Conservation (phyloP, 495 filamentous ascomycete genomes). For the Viridothelium virens region DNA sequence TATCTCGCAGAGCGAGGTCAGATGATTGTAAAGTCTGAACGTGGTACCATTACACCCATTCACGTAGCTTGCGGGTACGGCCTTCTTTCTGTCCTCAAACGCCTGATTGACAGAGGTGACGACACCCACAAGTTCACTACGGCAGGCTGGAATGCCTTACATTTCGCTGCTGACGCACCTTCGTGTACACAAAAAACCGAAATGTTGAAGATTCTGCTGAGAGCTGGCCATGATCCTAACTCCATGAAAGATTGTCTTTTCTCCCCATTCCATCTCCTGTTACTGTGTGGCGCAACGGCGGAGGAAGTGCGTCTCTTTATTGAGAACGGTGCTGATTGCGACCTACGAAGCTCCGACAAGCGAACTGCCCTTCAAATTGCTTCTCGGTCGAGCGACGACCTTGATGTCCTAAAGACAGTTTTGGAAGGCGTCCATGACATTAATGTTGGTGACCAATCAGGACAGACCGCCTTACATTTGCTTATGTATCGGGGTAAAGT, state of each 20-base stretch:
- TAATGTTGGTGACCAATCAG: background rate
- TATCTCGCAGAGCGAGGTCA: background rate
- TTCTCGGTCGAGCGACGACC: background rate
- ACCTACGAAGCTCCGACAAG: background rate
- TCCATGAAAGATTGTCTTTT: background rate
- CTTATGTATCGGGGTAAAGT: background rate
- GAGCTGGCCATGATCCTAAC: background rate
- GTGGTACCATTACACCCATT: background rate
- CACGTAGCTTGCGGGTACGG: background rate
- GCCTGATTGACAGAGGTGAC: background rate
- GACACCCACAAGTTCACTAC: background rate
- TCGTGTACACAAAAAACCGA: background rate
- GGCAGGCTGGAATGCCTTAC: background rate
- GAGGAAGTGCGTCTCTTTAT: constrained; percentile 3
- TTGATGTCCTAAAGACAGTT: background rate
- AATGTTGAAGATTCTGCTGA: background rate
- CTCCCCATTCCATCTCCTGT: background rate
- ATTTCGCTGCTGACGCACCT: background rate
- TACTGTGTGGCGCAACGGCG: background rate
- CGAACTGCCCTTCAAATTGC: background rate
- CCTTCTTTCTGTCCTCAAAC: background rate
- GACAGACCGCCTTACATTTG: background rate
- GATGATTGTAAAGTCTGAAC: background rate
- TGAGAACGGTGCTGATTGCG: constrained; percentile 6
- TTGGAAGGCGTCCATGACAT: background rate